Evolutionary conservation across 306 rosid genomes (phyloP).

Genomic region (Quercus cerris): DNA sequence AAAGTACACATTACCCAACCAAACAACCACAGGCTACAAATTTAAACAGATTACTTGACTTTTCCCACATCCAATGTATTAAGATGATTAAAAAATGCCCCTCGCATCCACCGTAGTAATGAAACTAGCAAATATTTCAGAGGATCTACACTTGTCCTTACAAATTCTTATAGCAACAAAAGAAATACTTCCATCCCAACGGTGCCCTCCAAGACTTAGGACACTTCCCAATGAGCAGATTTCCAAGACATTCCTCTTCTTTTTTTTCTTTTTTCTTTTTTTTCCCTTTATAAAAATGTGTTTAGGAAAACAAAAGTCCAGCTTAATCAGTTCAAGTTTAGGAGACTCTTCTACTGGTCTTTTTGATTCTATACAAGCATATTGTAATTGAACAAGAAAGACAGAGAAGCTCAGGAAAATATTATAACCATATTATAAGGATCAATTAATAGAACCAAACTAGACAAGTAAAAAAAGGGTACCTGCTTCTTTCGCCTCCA

Average conservation of each 20-base stretch:
- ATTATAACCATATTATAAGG: not conserved
- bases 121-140: not conserved
- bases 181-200: not conserved
- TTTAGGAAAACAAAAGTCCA: not conserved
- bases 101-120: slow-evolving; percentile 4
- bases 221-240: not conserved
- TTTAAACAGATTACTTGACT: slow-evolving; percentile 13
- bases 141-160: slow-evolving; percentile 7
- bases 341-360: slow-evolving; percentile 1
- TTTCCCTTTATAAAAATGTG: too few relatives aligned
- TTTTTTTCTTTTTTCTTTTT: too few relatives aligned
- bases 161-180: not conserved
- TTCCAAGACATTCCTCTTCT: not conserved
- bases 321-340: not conserved
- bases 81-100: not conserved
- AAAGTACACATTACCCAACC: slow-evolving; percentile 15
- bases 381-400: slow-evolving; percentile 10
- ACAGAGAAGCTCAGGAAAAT: not conserved
- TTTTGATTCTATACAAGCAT: slow-evolving; percentile 16
- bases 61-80: slow-evolving; percentile 1
- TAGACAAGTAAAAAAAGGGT: slow-evolving; percentile 10
- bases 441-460: slow-evolving; percentile 9
- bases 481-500: slow-evolving; percentile 83
- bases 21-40: slow-evolving; percentile 11
- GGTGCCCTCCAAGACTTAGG: not conserved